phyloP scores from a whole-genome alignment of 768 basidiomycete species.

The Nidularia pulvinata region DNA sequence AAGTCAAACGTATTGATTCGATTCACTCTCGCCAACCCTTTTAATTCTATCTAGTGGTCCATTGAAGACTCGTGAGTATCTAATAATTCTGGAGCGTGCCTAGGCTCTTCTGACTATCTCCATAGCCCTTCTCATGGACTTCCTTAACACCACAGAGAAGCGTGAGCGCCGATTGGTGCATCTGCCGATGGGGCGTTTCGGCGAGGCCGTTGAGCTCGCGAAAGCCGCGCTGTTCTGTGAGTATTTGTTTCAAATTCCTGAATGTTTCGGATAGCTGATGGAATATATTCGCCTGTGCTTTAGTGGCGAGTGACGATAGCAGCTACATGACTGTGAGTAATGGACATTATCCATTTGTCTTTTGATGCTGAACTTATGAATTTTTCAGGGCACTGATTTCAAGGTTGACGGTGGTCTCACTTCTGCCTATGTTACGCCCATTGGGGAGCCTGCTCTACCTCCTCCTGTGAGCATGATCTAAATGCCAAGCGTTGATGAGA shows the following conservation, averaged over 20 bases:
- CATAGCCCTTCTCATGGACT: slow-evolving; percentile 95
- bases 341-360: background rate
- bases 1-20: slow-evolving; percentile 26
- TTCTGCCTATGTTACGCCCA: slow-evolving; percentile 89
- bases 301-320: slow-evolving; percentile 87
- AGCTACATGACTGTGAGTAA: slow-evolving; percentile 89
- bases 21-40: background rate
- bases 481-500: too few species aligned
- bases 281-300: slow-evolving; percentile 18
- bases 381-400: slow-evolving; percentile 83
- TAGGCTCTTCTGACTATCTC: background rate
- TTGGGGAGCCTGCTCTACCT: slow-evolving; percentile 71
- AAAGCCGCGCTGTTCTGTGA: slow-evolving; percentile 90
- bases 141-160: slow-evolving; percentile 96
- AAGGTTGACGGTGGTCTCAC: slow-evolving; percentile 95
- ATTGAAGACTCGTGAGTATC: slow-evolving; percentile 82
- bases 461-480: slow-evolving; percentile 68
- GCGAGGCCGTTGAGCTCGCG: slow-evolving; percentile 95
- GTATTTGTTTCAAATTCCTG: slow-evolving; percentile 25
- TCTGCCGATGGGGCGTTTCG: slow-evolving; percentile 96
- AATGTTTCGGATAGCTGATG: too few species aligned
- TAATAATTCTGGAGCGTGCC: background rate
- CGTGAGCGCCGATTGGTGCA: slow-evolving; percentile 88
- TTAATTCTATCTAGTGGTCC: slow-evolving; percentile 65
- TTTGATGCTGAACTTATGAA: slow-evolving; percentile 1